Evolutionary conservation across 768 basidiomycete species (phyloP), one percentile per base, ranked within the genome.

Genomic region (Lyophyllum semitale): DNA sequence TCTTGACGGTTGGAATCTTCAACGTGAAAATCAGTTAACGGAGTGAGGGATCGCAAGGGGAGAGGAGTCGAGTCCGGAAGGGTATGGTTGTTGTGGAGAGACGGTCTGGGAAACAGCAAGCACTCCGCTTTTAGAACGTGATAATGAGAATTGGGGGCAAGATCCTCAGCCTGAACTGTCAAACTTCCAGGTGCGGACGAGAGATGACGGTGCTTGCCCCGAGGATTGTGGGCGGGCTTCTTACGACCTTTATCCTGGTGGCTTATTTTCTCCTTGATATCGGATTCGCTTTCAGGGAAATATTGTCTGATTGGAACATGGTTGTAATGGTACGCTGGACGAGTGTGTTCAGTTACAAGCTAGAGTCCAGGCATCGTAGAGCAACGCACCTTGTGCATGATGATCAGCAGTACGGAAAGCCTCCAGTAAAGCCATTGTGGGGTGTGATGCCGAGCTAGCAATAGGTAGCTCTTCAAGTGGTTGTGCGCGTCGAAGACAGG

Each of bases 401-500:
- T 41, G 37, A n/a, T 49, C 35, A 37, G 46, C 48, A 12, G 35
- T 32, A 20, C 42, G 48, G 38, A 51, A 51, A 11, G 53, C 50
- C 25, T 55, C 44, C 27, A 59, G 37, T 27, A 59, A 44, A 4
- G 53, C 53, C 32, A 55, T 55, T 5, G 53, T 55, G 22, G 54
- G 58, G 5, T 54, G 58, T 5, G 58, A 59, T 11, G 30, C 23
- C n/a, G 54, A 52, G 29, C 30, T 55, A 4, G 47, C 45, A 29
- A 52, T 55, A 20, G 58, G 58, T 38, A 59, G 25, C 29, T 59
- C 54, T 30, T 51, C 53, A 13, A 47, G 32, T 25, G 53, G 53
- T 25, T 46, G 44, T 29, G 53, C 22, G 22, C 32, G 58, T 26
- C 43, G 42, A 33, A 51, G 48, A 17, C 53, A 25, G 5, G 42